phyloP scores from a whole-genome alignment of 768 basidiomycete species.

The Mycena amicta region DNA sequence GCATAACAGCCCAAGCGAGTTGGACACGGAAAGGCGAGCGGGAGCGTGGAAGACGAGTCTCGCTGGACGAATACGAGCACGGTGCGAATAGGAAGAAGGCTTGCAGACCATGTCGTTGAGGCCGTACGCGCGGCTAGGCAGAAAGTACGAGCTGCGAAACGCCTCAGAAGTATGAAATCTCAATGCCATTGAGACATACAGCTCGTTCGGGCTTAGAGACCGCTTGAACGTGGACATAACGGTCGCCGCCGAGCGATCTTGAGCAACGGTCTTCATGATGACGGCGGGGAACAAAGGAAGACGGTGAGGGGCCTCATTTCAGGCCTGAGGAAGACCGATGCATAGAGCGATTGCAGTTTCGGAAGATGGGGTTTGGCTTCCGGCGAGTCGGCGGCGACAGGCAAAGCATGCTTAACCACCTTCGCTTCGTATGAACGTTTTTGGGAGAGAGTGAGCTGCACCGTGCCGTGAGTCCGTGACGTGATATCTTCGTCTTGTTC shows the following conservation, averaged over 20 bases:
- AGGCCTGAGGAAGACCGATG: no score
- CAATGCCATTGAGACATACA: slow-evolving; percentile 1
- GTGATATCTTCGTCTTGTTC: no score
- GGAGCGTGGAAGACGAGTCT: slow-evolving; percentile 47
- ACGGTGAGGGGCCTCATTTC: no score
- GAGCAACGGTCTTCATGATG: neutral
- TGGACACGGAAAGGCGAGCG: slow-evolving; percentile 38
- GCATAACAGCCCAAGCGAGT: slow-evolving; percentile 52
- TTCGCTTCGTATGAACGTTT: no score
- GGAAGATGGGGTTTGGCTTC: no score
- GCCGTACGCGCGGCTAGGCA: slow-evolving; percentile 8
- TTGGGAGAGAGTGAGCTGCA: no score
- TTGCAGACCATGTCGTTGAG: slow-evolving; percentile 10
- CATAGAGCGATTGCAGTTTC: no score
- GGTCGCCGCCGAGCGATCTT: neutral
- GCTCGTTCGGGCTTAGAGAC: slow-evolving; percentile 2
- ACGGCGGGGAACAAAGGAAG: neutral
- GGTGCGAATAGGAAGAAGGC: no score
- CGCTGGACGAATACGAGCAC: no score
- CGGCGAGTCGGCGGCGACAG: no score
- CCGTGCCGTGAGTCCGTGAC: no score
- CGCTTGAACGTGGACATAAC: slow-evolving; percentile 1
- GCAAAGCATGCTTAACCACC: no score
- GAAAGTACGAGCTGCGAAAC: slow-evolving; percentile 6
- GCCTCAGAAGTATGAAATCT: neutral